phyloP scores from a whole-genome alignment of 2,329 filamentous ascomycete genomes.

The Thielaviopsis populi region DNA sequence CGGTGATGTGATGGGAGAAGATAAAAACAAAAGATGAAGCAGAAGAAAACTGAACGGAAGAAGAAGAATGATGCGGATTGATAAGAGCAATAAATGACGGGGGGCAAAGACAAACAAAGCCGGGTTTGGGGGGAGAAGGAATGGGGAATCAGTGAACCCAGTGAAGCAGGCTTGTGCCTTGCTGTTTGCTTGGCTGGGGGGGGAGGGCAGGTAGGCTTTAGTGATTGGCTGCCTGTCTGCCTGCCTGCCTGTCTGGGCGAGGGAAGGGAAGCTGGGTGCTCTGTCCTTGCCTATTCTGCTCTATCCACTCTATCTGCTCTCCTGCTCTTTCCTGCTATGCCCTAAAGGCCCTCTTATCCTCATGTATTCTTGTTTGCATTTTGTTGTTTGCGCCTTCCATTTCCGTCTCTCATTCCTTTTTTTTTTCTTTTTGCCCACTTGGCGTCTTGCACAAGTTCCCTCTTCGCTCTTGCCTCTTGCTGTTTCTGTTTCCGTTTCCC shows the following conservation, averaged over 20 bases:
- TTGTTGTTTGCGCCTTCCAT: neutral
- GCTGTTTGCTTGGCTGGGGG: neutral
- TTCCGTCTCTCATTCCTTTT: conserved; percentile 1
- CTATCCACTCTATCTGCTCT: too few species aligned
- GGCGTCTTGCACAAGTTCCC: neutral
- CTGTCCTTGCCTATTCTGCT: neutral
- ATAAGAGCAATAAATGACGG: neutral
- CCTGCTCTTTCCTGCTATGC: neutral
- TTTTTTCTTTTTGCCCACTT: neutral
- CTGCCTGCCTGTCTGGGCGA: neutral
- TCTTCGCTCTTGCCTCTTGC: neutral
- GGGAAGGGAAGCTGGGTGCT: neutral
- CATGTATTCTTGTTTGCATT: neutral
- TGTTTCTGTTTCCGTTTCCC: neutral
- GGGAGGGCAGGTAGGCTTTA: neutral
- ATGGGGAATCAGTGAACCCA: neutral
- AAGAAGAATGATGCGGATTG: conserved; percentile 3
- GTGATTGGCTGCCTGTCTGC: neutral
- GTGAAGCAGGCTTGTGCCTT: neutral
- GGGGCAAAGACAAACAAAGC: conserved; percentile 3
- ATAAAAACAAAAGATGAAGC: neutral
- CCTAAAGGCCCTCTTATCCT: neutral
- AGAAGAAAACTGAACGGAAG: neutral
- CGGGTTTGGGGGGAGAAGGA: neutral
- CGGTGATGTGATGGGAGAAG: conserved; percentile 3